phyloP scores from a whole-genome alignment of 805 yeast genomes.

The Schwanniomyces yamadae region DNA sequence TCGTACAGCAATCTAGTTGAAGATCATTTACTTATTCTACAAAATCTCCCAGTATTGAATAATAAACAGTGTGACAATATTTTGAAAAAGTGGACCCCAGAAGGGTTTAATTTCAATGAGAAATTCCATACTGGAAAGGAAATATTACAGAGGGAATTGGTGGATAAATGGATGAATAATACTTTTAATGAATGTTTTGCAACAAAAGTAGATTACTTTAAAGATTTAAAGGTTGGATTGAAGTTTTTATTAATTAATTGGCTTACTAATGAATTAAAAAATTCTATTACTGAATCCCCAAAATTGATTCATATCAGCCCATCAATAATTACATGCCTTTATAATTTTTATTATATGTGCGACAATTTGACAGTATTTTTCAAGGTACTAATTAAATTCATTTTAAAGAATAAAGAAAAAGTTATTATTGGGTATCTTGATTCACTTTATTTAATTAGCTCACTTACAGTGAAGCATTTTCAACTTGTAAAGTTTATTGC shows the following conservation, averaged over 20 bases:
- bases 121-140: conserved; percentile 41
- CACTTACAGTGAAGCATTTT: conserved; percentile 30
- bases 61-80: conserved; percentile 57
- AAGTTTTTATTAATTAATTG: conserved; percentile 48
- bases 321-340: conserved; percentile 27
- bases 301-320: conserved; percentile 37
- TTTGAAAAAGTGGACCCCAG: conserved; percentile 46
- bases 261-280: conserved; percentile 44
- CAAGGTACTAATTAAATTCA: conserved; percentile 30
- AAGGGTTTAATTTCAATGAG: conserved; percentile 26
- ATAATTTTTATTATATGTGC: conserved; percentile 35
- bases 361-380: conserved; percentile 42
- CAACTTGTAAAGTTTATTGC: conserved; percentile 35
- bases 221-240: conserved; percentile 38
- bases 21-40: conserved; percentile 55
- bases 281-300: conserved; percentile 30
- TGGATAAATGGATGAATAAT: conserved; percentile 29
- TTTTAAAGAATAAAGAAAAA: conserved; percentile 40
- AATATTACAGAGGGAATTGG: conserved; percentile 28
- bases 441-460: conserved; percentile 33
- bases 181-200: conserved; percentile 15
- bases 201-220: conserved; percentile 13
- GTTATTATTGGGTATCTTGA: conserved; percentile 44
- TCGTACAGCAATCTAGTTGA: conserved; percentile 16
- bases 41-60: conserved; percentile 55